Percentiles rank a stretch among this genome's conserved stretches.
Conservation (phyloP, 208 protist species). For the Leishmania arabica region DNA sequence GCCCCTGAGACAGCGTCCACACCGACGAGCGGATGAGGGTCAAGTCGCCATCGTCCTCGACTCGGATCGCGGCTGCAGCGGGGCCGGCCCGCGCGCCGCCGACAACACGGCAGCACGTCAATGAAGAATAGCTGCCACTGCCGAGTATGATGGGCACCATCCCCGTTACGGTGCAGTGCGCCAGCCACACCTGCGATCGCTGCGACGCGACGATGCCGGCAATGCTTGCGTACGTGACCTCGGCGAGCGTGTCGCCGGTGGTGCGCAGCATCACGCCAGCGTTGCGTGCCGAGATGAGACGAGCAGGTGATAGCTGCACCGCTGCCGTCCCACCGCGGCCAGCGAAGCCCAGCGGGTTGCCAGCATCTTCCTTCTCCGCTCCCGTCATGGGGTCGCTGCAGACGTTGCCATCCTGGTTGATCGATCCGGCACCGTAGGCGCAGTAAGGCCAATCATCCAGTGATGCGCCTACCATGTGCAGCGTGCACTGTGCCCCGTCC, state of each 20-base stretch:
- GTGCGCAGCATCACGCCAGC: constrained; percentile 18
- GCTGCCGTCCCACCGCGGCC: neutral
- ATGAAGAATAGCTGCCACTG: neutral
- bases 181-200: constrained; percentile 10
- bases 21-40: constrained; percentile 11
- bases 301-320: neutral
- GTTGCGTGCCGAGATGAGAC: constrained; percentile 1
- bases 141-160: neutral
- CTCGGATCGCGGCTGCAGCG: neutral
- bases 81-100: neutral
- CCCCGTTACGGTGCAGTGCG: constrained; percentile 11
- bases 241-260: constrained; percentile 8
- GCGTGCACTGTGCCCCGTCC: constrained; percentile 22
- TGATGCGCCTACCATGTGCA: constrained; percentile 26
- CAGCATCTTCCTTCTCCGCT: neutral
- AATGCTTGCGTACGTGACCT: constrained; percentile 11
- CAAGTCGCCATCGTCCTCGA: neutral
- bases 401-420: neutral
- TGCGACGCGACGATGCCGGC: constrained; percentile 3
- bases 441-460: constrained; percentile 21
- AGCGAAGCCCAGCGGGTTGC: too few species aligned
- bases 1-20: constrained; percentile 20
- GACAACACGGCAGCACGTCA: constrained; percentile 16
- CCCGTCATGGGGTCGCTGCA: neutral
- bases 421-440: neutral